Base-by-base conservation (phyloP, 108 stramenopile genomes). In the Cyclotella cryptica region DNA sequence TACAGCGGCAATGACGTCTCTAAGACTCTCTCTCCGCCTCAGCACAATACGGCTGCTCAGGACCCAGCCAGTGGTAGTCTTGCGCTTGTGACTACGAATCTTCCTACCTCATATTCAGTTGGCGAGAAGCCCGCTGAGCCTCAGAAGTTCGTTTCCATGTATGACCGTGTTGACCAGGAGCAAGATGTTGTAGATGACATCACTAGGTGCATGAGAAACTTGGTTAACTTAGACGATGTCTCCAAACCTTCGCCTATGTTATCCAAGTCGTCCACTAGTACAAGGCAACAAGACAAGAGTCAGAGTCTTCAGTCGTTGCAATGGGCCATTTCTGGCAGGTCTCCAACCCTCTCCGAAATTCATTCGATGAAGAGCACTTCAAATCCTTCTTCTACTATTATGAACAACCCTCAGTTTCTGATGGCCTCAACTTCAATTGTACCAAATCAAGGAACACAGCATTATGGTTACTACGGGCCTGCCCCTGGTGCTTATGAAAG, bases 171-270 rank as follows among this genome's bases (percentile, higher is more conserved):
- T 14, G 3, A 27, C 26, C 0, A 66, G 13, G 44, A 66, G 30
- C 22, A 80, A 39, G 80, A 79, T 27, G 43, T 39, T 29, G 30
- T 74, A 0, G 81, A 83, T 68, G 63, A 54, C 21, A 42, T 83
- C 24, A 66, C 81, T 14, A 77, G 72, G 30, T 78, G 77, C 13
- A 73, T 83, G 72, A 73, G 42, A 24, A 79, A 47, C 9, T 62
- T 83, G 21, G 81, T 83, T 17, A 83, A 83, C 43, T 55, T 83
- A n/a, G 81, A 83, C 51, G 81, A 83, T 59, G 69, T 83, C 40
- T 24, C 45, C 14, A 66, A 46, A 57, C 63, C 55, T 46, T 29
- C 12, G 53, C 30, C 29, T 54, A 74, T 14, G 41, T 39, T 41
- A 22, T 35, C 24, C 18, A 63, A 53, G n/a, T 45, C 70, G 17